Evolutionary conservation across 805 yeast genomes (phyloP).

Genomic region (Blastobotrys americana): DNA sequence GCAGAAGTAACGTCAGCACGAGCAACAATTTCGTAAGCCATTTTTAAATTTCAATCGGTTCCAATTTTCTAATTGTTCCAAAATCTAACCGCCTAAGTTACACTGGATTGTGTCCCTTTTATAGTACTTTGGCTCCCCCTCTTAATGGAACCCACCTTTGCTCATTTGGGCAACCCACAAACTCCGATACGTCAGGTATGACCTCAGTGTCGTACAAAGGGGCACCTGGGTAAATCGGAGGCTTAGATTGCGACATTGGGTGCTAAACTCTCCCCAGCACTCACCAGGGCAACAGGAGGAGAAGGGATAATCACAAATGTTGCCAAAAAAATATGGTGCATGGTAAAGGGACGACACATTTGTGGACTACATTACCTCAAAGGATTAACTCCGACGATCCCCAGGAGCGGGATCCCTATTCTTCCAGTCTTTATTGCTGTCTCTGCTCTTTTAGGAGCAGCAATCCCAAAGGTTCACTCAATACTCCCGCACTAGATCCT

Average conservation of each 20-base stretch:
- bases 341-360: no score
- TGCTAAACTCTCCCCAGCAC: not conserved
- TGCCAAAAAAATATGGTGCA: no score
- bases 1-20: conserved; percentile 5
- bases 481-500: no score
- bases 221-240: not conserved
- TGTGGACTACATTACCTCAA: not conserved
- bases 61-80: not conserved
- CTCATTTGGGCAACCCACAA: no score
- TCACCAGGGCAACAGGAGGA: not conserved
- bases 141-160: not conserved
- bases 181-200: not conserved
- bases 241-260: not conserved
- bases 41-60: not conserved
- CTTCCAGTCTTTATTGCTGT: no score
- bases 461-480: no score
- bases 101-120: not conserved
- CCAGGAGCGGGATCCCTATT: no score
- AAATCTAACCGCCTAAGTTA: not conserved
- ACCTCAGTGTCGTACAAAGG: not conserved
- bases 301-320: no score
- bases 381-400: not conserved
- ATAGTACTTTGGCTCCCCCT: not conserved
- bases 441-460: no score
- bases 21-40: not conserved